Conservation (phyloP, 1,284 basidiomycete species). For the Malassezia globosa region DNA sequence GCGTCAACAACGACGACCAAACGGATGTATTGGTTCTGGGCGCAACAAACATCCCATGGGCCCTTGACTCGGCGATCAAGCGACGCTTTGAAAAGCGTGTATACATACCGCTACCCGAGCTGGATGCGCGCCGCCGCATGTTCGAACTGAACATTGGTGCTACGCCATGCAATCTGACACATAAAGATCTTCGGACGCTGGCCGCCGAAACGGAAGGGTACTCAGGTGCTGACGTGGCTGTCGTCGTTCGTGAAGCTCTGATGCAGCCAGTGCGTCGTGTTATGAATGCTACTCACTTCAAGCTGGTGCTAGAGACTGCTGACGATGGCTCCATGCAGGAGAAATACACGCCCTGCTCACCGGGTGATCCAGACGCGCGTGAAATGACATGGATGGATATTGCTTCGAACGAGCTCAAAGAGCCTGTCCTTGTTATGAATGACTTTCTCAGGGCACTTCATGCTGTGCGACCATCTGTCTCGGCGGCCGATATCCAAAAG, state of each 20-base stretch:
- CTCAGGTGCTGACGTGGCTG: conserved; percentile 88
- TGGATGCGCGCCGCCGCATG: conserved; percentile 85
- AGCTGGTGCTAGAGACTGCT: conserved; percentile 48
- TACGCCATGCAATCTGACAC: conserved; percentile 72
- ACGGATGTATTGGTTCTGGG: conserved; percentile 88
- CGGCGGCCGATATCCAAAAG: conserved; percentile 67
- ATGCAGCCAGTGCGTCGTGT: conserved; percentile 99
- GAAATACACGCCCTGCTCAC: conserved; percentile 18
- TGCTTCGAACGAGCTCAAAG: conserved; percentile 74
- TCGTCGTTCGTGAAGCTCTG: conserved; percentile 87
- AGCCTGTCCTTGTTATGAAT: conserved; percentile 41
- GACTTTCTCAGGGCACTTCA: conserved; percentile 81
- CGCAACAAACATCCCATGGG: conserved; percentile 80
- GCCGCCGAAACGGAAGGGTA: conserved; percentile 82
- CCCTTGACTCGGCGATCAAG: conserved; percentile 93
- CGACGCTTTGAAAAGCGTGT: conserved; percentile 96
- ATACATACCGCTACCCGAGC: conserved; percentile 90
- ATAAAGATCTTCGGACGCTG: conserved; percentile 68
- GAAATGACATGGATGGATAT: conserved; percentile 92
- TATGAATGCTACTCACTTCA: conserved; percentile 89
- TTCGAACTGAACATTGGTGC: conserved; percentile 91
- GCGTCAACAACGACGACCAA: conserved; percentile 84
- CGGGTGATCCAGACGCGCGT: conserved; percentile 51
- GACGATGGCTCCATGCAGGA: conserved; percentile 22
- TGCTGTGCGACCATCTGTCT: conserved; percentile 77